These are phyloP conservation scores for Plantago elongata DNA, from an alignment of 257 asterid species.

Conservation along the genomic window DNA sequence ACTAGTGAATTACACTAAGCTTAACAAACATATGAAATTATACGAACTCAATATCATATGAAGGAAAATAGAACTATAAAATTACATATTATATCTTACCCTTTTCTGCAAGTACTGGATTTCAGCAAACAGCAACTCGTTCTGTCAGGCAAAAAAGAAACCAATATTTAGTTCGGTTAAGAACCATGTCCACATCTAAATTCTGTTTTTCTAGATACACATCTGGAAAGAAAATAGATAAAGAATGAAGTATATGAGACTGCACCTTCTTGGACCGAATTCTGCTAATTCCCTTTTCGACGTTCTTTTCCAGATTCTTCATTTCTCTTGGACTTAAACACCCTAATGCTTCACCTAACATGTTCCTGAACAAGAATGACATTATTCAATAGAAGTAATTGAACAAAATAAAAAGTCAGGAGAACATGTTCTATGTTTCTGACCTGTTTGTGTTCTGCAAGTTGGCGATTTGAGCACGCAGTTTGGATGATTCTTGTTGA, in stretches of 20 bases:
- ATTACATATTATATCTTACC: slow-evolving; percentile 38
- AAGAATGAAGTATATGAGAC: too few relatives aligned
- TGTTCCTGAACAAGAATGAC: slow-evolving; percentile 40
- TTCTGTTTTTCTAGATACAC: background rate
- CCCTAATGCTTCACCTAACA: slow-evolving; percentile 75
- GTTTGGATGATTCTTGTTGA: slow-evolving; percentile 82
- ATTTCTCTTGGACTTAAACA: slow-evolving; percentile 44
- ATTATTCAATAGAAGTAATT: background rate
- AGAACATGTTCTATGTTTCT: background rate
- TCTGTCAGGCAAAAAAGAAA: slow-evolving; percentile 37
- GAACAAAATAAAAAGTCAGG: background rate
- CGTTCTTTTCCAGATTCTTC: slow-evolving; percentile 60
- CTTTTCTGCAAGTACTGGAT: slow-evolving; percentile 89
- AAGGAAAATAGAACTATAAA: background rate
- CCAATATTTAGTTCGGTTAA: background rate
- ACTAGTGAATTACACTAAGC: too few relatives aligned
- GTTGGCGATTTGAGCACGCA: slow-evolving; percentile 69
- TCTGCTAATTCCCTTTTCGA: slow-evolving; percentile 65
- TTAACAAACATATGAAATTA: too few relatives aligned
- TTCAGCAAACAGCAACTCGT: slow-evolving; percentile 85
- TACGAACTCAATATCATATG: too few relatives aligned
- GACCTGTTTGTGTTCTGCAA: slow-evolving; percentile 81
- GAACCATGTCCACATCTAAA: background rate
- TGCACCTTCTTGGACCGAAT: slow-evolving; percentile 76
- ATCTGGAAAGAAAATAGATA: background rate